Percentiles rank a stretch among this genome's conserved stretches.
These are phyloP conservation scores for Agaricus bisporus DNA, from an alignment of 768 basidiomycete genomes.

Conservation along the genomic window DNA sequence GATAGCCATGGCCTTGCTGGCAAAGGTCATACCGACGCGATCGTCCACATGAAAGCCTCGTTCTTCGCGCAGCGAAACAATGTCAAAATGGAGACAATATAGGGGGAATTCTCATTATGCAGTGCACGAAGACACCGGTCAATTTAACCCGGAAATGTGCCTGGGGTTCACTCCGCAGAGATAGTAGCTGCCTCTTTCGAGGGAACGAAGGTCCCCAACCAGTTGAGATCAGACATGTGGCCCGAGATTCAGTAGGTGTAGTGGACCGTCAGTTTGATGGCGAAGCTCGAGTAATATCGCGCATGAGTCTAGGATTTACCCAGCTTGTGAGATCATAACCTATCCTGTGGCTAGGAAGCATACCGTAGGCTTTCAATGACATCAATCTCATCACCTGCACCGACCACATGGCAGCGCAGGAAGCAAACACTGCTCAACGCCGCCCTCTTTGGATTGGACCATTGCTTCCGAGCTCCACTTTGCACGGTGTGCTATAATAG, in stretches of 20 bases:
- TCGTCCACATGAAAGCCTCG: background rate
- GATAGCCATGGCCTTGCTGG: background rate
- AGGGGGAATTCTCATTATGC: background rate
- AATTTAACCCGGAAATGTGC: constrained; percentile 1
- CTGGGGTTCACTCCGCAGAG: background rate
- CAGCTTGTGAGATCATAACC: constrained; percentile 8
- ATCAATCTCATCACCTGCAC: constrained; percentile 5
- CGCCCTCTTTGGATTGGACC: constrained; percentile 7
- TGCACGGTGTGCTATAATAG: background rate
- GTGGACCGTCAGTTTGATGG: constrained; percentile 5
- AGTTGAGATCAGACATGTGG: constrained; percentile 1
- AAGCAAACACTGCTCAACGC: constrained; percentile 4
- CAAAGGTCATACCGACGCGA: background rate
- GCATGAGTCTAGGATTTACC: constrained; percentile 3
- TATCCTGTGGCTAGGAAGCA: constrained; percentile 8
- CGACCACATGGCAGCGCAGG: constrained; percentile 10
- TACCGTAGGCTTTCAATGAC: constrained; percentile 6
- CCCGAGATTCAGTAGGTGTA: constrained; percentile 1
- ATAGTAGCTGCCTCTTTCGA: background rate
- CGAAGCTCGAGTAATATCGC: constrained; percentile 1
- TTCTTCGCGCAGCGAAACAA: background rate
- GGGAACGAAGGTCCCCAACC: background rate
- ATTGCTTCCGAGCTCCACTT: constrained; percentile 7
- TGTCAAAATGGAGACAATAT: background rate
- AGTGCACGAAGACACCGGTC: background rate